Percentiles rank a stretch among this genome's conserved stretches.
phyloP scores from a whole-genome alignment of 345 rosid species.

The Populus tremula region DNA sequence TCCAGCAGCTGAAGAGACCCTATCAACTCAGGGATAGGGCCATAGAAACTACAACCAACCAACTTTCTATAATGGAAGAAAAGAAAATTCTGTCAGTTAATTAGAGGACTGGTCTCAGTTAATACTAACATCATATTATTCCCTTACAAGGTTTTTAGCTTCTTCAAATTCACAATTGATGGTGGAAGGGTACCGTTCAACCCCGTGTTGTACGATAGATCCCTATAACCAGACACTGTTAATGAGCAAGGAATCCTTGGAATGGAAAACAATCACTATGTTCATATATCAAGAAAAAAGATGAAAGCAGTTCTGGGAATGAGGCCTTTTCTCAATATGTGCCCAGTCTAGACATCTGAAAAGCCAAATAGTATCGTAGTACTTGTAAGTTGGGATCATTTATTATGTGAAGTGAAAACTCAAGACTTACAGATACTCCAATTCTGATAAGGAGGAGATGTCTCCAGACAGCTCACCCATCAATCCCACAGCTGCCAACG shows the following conservation, averaged over 20 bases:
- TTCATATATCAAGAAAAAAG: too few relatives aligned
- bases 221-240: constrained; percentile 44
- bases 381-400: not conserved
- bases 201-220: constrained; percentile 63
- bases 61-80: constrained; percentile 46
- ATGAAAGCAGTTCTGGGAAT: not conserved
- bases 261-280: not conserved
- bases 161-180: constrained; percentile 50
- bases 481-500: constrained; percentile 50
- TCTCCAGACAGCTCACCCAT: constrained; percentile 55
- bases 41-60: constrained; percentile 68
- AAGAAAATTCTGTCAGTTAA: not conserved
- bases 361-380: not conserved
- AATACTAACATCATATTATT: not conserved
- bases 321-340: too few relatives aligned
- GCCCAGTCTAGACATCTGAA: too few relatives aligned
- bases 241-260: constrained; percentile 5
- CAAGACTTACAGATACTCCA: constrained; percentile 56
- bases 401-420: not conserved
- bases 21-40: constrained; percentile 61
- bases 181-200: constrained; percentile 64
- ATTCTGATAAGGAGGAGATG: constrained; percentile 48
- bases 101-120: constrained; percentile 1
- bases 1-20: constrained; percentile 54
- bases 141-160: constrained; percentile 67